phyloP scores from a whole-genome alignment of 768 basidiomycete species.

The Lactarius sp. region DNA sequence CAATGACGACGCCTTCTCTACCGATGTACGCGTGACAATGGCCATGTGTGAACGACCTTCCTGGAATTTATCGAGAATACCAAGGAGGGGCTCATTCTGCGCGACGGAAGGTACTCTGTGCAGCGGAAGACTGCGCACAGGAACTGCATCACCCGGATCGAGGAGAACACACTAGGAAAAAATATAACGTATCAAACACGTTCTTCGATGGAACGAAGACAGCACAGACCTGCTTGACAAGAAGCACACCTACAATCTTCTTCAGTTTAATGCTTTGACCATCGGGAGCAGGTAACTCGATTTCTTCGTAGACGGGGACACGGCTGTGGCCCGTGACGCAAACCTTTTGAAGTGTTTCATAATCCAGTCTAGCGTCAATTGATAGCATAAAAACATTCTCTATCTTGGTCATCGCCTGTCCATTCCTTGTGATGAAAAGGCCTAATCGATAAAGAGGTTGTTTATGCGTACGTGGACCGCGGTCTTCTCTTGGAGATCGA shows the following conservation, averaged over 20 bases:
- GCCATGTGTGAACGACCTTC: slow-evolving; percentile 92
- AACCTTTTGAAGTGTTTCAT: slow-evolving; percentile 49
- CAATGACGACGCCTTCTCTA: slow-evolving; percentile 57
- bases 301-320: slow-evolving; percentile 27
- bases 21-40: slow-evolving; percentile 50
- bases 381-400: slow-evolving; percentile 81
- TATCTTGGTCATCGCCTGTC: slow-evolving; percentile 76
- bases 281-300: slow-evolving; percentile 23
- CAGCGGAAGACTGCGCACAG: slow-evolving; percentile 75
- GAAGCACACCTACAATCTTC: slow-evolving; percentile 79
- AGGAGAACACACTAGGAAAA: slow-evolving; percentile 26
- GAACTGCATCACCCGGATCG: slow-evolving; percentile 59
- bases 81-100: slow-evolving; percentile 77
- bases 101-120: slow-evolving; percentile 86
- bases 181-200: neutral
- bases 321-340: slow-evolving; percentile 27
- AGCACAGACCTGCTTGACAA: slow-evolving; percentile 69
- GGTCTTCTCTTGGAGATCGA: slow-evolving; percentile 85
- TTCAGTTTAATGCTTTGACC: slow-evolving; percentile 50
- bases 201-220: neutral
- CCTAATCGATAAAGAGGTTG: neutral
- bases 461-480: slow-evolving; percentile 42
- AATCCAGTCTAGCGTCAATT: slow-evolving; percentile 79
- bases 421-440: slow-evolving; percentile 9
- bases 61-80: slow-evolving; percentile 84